Percentiles rank a stretch among this genome's conserved stretches.
Evolutionary conservation across 139 green algal genomes (phyloP).

Genomic region (Pseudopediastrum boryanum): DNA sequence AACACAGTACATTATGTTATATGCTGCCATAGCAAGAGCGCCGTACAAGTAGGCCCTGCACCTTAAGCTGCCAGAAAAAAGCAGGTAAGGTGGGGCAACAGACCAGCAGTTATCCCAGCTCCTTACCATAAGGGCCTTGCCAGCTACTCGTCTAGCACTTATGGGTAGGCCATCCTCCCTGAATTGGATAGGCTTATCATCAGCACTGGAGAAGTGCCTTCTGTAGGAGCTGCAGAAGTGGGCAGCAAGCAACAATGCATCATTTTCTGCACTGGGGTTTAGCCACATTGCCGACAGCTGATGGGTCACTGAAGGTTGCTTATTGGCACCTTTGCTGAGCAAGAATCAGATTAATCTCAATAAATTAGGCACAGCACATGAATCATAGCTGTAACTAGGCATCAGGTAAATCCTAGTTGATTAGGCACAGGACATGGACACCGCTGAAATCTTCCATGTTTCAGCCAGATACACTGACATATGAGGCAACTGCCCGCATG

Average conservation of each 20-base stretch:
- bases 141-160: conserved; percentile 11
- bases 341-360: neutral
- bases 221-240: conserved; percentile 25
- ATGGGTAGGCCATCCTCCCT: conserved; percentile 23
- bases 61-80: too few species aligned
- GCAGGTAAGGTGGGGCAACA: too few species aligned
- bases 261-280: too few species aligned
- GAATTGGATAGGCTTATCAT: conserved; percentile 32
- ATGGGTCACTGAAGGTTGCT: neutral
- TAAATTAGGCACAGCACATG: neutral
- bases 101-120: too few species aligned
- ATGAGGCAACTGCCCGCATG: too few species aligned
- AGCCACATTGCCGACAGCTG: neutral
- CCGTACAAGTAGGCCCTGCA: too few species aligned
- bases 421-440: too few species aligned
- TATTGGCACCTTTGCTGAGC: neutral
- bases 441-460: too few species aligned
- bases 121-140: conserved; percentile 29
- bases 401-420: neutral
- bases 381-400: neutral
- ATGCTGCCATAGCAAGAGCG: too few species aligned
- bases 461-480: too few species aligned
- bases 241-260: neutral
- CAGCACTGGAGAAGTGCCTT: conserved; percentile 7
- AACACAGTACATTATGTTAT: too few species aligned